Percentiles rank a stretch among this genome's conserved stretches.
Evolutionary conservation across 164 flowering plant genomes (phyloP).

Genomic region (Umbilicus rupestris): DNA sequence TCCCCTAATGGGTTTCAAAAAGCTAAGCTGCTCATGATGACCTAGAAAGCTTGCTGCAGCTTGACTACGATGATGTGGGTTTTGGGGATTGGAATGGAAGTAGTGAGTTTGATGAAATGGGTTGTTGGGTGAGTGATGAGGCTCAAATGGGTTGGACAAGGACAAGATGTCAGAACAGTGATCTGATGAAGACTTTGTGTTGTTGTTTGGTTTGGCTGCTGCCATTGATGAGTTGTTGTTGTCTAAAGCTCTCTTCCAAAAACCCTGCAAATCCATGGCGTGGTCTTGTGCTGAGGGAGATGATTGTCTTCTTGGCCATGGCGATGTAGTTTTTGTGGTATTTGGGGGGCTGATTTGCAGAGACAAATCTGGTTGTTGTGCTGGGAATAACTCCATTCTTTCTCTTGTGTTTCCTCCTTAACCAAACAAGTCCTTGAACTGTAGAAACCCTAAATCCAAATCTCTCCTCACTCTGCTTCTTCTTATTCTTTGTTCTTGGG

Average conservation of each 20-base stretch:
- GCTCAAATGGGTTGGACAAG: slow-evolving; percentile 1
- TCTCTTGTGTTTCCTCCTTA: slow-evolving; percentile 6
- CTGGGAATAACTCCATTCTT: slow-evolving; percentile 82
- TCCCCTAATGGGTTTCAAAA: slow-evolving; percentile 7
- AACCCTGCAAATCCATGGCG: slow-evolving; percentile 44
- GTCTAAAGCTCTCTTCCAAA: slow-evolving; percentile 68
- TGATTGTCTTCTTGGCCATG: slow-evolving; percentile 25
- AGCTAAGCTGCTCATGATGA: slow-evolving; percentile 8
- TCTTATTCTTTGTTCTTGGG: background rate
- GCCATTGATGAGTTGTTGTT: slow-evolving; percentile 31
- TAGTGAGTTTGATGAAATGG: background rate
- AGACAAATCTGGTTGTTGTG: slow-evolving; percentile 81
- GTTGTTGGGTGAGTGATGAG: slow-evolving; percentile 6
- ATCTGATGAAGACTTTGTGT: slow-evolving; percentile 5
- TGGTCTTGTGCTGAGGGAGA: slow-evolving; percentile 20
- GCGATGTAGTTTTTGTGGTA: slow-evolving; percentile 41
- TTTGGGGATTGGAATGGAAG: background rate
- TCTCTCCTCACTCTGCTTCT: background rate
- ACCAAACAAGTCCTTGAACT: background rate
- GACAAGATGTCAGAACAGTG: slow-evolving; percentile 1
- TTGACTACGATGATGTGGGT: background rate
- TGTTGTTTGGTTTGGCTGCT: slow-evolving; percentile 14
- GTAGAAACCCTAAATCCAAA: slow-evolving; percentile 2
- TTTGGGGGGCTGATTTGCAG: slow-evolving; percentile 89
- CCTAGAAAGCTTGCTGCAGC: slow-evolving; percentile 4